Conservation (phyloP, 1,284 basidiomycete genomes). For the Puccinia horiana region DNA sequence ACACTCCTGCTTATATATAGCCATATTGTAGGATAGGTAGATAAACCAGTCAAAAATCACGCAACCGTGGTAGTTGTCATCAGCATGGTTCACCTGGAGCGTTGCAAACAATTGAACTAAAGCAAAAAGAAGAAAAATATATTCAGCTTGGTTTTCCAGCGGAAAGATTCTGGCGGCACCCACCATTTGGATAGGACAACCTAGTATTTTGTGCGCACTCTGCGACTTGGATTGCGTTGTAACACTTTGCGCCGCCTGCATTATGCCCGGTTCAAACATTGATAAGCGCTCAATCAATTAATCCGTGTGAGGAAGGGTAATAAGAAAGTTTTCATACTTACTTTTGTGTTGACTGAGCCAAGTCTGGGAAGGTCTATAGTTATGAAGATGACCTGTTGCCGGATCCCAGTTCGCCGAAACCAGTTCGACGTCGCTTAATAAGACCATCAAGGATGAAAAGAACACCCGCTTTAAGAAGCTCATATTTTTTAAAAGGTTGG, state of each 20-base stretch:
- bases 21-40: not conserved
- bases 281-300: not conserved
- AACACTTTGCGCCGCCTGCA: slow-evolving; percentile 12
- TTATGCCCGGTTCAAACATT: not conserved
- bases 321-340: not conserved
- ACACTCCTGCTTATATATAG: not conserved
- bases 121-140: not conserved
- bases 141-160: not conserved
- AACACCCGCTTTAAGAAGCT: not conserved
- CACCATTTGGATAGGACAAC: slow-evolving; percentile 35
- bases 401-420: slow-evolving; percentile 47
- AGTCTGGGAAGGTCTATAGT: slow-evolving; percentile 21
- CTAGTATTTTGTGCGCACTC: slow-evolving; percentile 40
- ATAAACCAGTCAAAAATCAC: slow-evolving; percentile 16
- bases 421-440: not conserved
- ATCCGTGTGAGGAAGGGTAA: not conserved
- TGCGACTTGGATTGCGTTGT: slow-evolving; percentile 28
- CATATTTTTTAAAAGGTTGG: not conserved
- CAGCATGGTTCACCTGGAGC: slow-evolving; percentile 31
- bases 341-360: slow-evolving; percentile 29
- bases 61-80: slow-evolving; percentile 41
- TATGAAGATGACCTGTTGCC: slow-evolving; percentile 32
- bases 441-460: slow-evolving; percentile 2
- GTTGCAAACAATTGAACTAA: slow-evolving; percentile 34
- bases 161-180: not conserved